phyloP scores from a whole-genome alignment of 345 rosid genomes.

The Alliaria petiolata region DNA sequence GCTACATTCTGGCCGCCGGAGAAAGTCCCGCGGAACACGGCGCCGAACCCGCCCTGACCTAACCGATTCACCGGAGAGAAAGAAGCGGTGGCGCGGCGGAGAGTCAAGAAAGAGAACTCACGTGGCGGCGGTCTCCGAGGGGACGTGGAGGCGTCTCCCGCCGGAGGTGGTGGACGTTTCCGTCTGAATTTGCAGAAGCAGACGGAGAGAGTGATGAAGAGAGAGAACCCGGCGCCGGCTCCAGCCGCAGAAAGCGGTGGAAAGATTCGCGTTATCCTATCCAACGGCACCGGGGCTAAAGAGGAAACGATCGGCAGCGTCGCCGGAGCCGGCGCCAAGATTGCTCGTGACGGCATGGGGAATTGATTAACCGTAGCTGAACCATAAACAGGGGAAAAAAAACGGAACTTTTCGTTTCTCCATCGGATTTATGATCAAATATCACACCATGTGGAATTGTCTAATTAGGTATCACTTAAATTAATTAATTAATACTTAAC shows the following conservation, averaged over 20 bases:
- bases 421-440: constrained; percentile 13
- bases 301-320: not conserved
- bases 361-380: not conserved
- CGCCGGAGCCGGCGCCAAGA: constrained; percentile 22
- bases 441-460: constrained; percentile 31
- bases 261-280: constrained; percentile 9
- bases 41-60: constrained; percentile 86
- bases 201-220: constrained; percentile 38
- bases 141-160: constrained; percentile 9
- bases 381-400: constrained; percentile 13
- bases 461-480: not conserved
- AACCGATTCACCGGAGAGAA: constrained; percentile 52
- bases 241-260: constrained; percentile 30
- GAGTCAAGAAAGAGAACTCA: constrained; percentile 53
- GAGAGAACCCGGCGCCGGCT: constrained; percentile 43
- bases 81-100: constrained; percentile 63
- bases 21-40: constrained; percentile 62
- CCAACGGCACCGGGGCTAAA: constrained; percentile 8
- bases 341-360: constrained; percentile 50
- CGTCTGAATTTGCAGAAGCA: constrained; percentile 60
- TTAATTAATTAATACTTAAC: constrained; percentile 11
- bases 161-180: constrained; percentile 33
- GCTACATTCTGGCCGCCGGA: constrained; percentile 44
- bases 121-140: constrained; percentile 48
- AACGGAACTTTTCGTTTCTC: not conserved